phyloP scores from a whole-genome alignment of 805 yeast species.

The Pichia eremophila region DNA sequence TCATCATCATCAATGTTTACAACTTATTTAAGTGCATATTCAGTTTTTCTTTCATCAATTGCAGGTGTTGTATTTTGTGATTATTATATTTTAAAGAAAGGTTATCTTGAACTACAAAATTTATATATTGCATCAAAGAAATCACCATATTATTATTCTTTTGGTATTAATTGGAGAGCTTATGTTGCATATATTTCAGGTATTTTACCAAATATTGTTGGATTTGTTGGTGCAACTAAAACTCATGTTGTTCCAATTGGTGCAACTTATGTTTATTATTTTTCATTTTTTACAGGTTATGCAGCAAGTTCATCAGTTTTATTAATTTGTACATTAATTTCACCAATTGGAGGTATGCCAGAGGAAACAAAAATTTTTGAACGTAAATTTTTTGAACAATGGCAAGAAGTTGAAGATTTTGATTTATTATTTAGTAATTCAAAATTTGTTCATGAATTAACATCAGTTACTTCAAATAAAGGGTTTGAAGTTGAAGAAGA shows the following conservation, averaged over 20 bases:
- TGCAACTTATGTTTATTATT: constrained; percentile 61
- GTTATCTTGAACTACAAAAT: constrained; percentile 53
- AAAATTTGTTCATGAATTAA: not conserved
- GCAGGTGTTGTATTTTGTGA: constrained; percentile 70
- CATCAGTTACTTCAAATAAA: not conserved
- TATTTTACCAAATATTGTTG: constrained; percentile 74
- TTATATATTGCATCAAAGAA: constrained; percentile 43
- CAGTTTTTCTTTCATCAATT: constrained; percentile 74
- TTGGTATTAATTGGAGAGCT: constrained; percentile 80
- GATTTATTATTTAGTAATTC: constrained; percentile 26
- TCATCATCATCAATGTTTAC: constrained; percentile 65
- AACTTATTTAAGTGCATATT: constrained; percentile 69
- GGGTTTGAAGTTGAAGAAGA: not conserved
- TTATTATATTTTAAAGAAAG: constrained; percentile 66
- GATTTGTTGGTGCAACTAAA: constrained; percentile 78
- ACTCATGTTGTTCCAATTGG: constrained; percentile 64
- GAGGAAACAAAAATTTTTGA: constrained; percentile 29
- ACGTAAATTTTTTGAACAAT: constrained; percentile 54
- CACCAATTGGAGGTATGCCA: constrained; percentile 42
- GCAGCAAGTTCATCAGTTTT: constrained; percentile 47
- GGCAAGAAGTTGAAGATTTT: constrained; percentile 57
- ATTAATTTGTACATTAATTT: constrained; percentile 39
- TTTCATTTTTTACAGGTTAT: constrained; percentile 75
- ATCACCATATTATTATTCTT: constrained; percentile 49
- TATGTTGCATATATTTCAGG: constrained; percentile 73